phyloP scores from a whole-genome alignment of 2,329 filamentous ascomycete species.

The Colletotrichum tropicicola region DNA sequence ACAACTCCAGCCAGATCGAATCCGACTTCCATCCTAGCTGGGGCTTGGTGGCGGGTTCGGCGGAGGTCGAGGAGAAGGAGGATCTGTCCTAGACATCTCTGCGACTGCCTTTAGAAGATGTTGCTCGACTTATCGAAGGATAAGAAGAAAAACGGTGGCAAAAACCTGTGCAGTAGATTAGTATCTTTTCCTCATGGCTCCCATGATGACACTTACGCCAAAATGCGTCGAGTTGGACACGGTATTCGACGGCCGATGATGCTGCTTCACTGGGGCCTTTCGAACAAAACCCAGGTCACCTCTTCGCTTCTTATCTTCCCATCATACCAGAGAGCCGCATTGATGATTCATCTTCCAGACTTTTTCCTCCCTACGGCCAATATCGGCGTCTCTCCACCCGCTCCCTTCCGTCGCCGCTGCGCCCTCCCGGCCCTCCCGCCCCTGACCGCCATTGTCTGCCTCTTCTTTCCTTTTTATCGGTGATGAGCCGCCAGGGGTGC shows the following conservation, averaged over 20 bases:
- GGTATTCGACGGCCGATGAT: neutral
- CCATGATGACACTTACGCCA: neutral
- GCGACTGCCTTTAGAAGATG: neutral
- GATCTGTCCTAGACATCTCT: conserved; percentile 44
- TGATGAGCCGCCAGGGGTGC: neutral
- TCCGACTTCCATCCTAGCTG: neutral
- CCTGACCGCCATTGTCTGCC: conserved; percentile 26
- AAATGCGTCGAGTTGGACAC: no score
- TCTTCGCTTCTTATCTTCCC: neutral
- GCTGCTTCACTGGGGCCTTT: neutral
- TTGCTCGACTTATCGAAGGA: neutral
- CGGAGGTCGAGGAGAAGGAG: conserved; percentile 44
- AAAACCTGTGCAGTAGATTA: neutral
- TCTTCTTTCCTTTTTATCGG: conserved; percentile 16
- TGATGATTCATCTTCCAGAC: neutral
- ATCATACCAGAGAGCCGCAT: neutral
- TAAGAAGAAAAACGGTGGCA: neutral
- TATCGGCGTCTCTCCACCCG: conserved; percentile 6
- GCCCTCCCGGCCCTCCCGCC: conserved; percentile 5
- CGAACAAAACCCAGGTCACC: neutral
- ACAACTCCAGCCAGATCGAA: neutral
- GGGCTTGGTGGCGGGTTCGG: conserved; percentile 50
- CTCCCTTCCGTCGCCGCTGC: conserved; percentile 11
- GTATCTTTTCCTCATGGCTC: neutral
- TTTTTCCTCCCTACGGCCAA: neutral